These are phyloP conservation scores for Aspergillus candidus DNA, from an alignment of 2,329 filamentous ascomycete species.

Conservation along the genomic window DNA sequence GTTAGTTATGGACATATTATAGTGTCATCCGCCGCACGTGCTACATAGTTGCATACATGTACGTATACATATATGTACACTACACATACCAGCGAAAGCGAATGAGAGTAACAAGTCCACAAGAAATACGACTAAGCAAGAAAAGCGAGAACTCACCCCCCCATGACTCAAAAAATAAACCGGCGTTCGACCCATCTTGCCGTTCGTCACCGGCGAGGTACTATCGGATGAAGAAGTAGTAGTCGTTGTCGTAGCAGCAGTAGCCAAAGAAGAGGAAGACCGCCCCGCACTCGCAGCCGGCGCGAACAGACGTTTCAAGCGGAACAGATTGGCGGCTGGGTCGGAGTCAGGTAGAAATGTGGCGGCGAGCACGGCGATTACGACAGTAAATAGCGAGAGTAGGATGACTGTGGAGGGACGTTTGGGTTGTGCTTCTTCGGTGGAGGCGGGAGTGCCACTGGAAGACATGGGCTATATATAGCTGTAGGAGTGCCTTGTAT, in stretches of 20 bases:
- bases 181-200: constrained; percentile 36
- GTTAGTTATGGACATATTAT: neutral
- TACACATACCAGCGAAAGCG: too few species aligned
- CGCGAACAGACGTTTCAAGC: constrained; percentile 20
- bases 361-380: constrained; percentile 18
- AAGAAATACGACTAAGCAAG: neutral
- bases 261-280: neutral
- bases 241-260: constrained; percentile 2
- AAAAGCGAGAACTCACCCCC: constrained; percentile 35
- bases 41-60: neutral
- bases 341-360: constrained; percentile 2
- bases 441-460: constrained; percentile 4
- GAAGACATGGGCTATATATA: constrained; percentile 19
- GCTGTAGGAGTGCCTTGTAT: neutral
- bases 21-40: too few species aligned
- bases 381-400: constrained; percentile 14
- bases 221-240: neutral
- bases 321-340: constrained; percentile 23
- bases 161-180: constrained; percentile 50
- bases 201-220: neutral
- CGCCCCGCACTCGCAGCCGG: constrained; percentile 5
- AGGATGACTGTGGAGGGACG: constrained; percentile 10
- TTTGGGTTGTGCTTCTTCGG: constrained; percentile 2
- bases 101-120: neutral
- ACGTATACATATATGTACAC: too few species aligned